phyloP scores from a whole-genome alignment of 2,329 filamentous ascomycete species.

The Ampelomyces quisqualis region DNA sequence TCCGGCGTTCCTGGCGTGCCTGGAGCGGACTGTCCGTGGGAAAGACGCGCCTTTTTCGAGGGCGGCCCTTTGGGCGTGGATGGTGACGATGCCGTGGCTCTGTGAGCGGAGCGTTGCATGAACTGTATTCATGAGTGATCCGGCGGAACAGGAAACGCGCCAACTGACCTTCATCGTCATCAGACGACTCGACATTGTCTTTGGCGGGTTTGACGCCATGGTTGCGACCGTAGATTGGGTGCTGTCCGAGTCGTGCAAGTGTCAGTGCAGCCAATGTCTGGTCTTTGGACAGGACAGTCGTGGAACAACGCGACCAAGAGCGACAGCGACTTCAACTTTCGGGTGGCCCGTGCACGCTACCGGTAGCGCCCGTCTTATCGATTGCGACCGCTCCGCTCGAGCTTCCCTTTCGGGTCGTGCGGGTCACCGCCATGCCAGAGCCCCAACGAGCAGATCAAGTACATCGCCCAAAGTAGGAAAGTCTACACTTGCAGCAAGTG shows the following conservation, averaged over 20 bases:
- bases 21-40: constrained; percentile 42
- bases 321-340: not conserved
- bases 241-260: not conserved
- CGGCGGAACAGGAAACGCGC: not conserved
- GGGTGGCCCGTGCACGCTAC: not conserved
- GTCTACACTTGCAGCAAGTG: too few relatives aligned
- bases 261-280: not conserved
- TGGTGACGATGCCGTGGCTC: constrained; percentile 52
- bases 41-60: constrained; percentile 65
- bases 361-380: not conserved
- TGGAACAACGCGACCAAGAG: not conserved
- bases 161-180: constrained; percentile 76
- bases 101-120: constrained; percentile 83
- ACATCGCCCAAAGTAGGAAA: too few relatives aligned
- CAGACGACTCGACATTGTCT: constrained; percentile 81
- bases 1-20: constrained; percentile 45
- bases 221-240: constrained; percentile 1
- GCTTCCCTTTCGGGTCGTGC: too few relatives aligned
- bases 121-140: constrained; percentile 54
- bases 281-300: not conserved
- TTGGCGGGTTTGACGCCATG: constrained; percentile 45
- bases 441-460: too few relatives aligned
- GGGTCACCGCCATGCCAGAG: too few relatives aligned
- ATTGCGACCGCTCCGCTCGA: too few relatives aligned
- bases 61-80: constrained; percentile 55